Conservation (phyloP, 1,284 basidiomycete species). For the Irpex sp. region DNA sequence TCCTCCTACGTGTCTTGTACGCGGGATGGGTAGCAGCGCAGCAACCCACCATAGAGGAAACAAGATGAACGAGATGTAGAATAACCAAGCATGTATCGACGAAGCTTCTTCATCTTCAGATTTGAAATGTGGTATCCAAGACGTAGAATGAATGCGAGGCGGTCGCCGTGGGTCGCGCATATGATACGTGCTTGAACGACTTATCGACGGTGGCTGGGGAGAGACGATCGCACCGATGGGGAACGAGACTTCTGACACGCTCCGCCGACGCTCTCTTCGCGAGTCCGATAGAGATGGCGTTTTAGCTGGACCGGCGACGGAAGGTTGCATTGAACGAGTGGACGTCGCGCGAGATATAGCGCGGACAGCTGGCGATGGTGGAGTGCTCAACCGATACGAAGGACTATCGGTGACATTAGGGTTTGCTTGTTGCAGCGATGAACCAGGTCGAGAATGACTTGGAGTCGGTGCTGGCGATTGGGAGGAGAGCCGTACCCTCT, state of each 20-base stretch:
- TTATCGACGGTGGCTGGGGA: constrained; percentile 67
- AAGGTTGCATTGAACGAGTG: constrained; percentile 26
- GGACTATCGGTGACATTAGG: constrained; percentile 44
- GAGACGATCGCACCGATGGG: constrained; percentile 70
- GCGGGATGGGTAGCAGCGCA: constrained; percentile 52
- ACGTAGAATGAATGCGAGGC: constrained; percentile 47
- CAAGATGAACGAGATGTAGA: constrained; percentile 66
- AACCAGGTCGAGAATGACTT: constrained; percentile 21
- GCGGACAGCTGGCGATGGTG: constrained; percentile 15
- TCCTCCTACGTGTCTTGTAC: constrained; percentile 55
- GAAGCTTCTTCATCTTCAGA: constrained; percentile 53
- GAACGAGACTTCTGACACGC: constrained; percentile 45
- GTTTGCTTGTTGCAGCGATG: constrained; percentile 20
- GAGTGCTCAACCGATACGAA: constrained; percentile 43
- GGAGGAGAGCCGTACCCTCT: constrained; percentile 56
- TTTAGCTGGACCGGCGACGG: constrained; percentile 17
- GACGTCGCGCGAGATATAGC: constrained; percentile 32
- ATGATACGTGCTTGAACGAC: constrained; percentile 52
- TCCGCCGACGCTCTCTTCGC: constrained; percentile 19
- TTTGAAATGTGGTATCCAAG: constrained; percentile 52
- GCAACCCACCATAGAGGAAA: constrained; percentile 78
- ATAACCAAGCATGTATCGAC: constrained; percentile 67
- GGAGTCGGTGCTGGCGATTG: constrained; percentile 29
- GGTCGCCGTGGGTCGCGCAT: constrained; percentile 75
- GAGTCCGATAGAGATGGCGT: constrained; percentile 16